Percentiles rank a stretch among this genome's conserved stretches.
These are phyloP conservation scores for Phytophthora idaei DNA, from an alignment of 352 stramenopile genomes.

Conservation along the genomic window DNA sequence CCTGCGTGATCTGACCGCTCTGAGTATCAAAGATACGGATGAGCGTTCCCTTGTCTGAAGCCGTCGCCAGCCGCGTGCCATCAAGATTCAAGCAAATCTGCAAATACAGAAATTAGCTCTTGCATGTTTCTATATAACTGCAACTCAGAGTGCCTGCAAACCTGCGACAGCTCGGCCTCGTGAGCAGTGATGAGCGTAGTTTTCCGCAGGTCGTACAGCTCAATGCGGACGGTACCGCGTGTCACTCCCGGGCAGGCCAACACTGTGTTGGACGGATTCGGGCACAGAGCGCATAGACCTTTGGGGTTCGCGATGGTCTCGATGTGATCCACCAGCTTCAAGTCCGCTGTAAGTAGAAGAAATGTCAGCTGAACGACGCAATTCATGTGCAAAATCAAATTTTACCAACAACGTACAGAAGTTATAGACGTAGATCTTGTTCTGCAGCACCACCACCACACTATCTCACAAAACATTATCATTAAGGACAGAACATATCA, in stretches of 20 bases:
- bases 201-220: conserved; percentile 97
- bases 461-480: conserved; percentile 38
- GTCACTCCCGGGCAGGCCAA: conserved; percentile 95
- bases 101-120: not conserved
- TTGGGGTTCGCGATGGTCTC: conserved; percentile 98
- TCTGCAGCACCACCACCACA: conserved; percentile 96
- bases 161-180: conserved; percentile 92
- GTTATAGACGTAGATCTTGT: conserved; percentile 98
- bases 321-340: conserved; percentile 98
- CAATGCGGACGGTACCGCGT: conserved; percentile 93
- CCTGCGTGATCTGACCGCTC: conserved; percentile 90
- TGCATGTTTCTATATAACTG: not conserved
- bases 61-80: conserved; percentile 95
- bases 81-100: conserved; percentile 94
- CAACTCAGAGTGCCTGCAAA: conserved; percentile 16
- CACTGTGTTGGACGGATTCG: conserved; percentile 93
- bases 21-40: conserved; percentile 98
- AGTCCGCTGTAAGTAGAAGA: conserved; percentile 71
- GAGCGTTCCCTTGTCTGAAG: conserved; percentile 97
- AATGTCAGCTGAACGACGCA: conserved; percentile 7
- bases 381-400: not conserved
- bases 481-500: conserved; percentile 1
- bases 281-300: conserved; percentile 94
- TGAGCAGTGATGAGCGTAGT: conserved; percentile 96
- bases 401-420: conserved; percentile 75